A percentile compares a stretch with the other conserved stretches of the same genome.
Evolutionary conservation across 257 asterid genomes (phyloP).

Genomic region (Hygrophila difformis): DNA sequence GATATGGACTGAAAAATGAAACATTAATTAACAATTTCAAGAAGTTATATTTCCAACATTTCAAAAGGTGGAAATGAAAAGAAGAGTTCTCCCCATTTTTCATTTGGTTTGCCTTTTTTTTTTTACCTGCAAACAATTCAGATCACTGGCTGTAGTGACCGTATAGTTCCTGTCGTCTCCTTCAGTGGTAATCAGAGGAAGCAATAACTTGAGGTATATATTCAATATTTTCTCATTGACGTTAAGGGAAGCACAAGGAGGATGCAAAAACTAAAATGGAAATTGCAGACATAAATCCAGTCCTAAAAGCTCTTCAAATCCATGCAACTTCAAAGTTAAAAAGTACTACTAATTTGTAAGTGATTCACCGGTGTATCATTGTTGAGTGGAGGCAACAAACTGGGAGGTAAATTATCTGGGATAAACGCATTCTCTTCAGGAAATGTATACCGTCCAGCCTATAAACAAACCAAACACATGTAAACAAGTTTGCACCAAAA

Average conservation of each 20-base stretch:
- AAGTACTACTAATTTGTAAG: no score
- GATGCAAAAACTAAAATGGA: constrained; percentile 51
- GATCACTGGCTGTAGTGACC: constrained; percentile 49
- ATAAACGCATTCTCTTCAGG: constrained; percentile 75
- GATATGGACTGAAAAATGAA: constrained; percentile 51
- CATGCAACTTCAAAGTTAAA: no score
- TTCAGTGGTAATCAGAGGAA: constrained; percentile 44
- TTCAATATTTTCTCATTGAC: constrained; percentile 52
- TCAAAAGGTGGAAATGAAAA: background rate
- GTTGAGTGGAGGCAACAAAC: constrained; percentile 33
- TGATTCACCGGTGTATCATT: no score
- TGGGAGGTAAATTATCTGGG: constrained; percentile 37
- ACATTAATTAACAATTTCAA: background rate
- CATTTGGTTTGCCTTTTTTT: background rate
- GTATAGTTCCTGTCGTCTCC: constrained; percentile 49
- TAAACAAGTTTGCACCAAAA: background rate
- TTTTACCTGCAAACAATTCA: constrained; percentile 76
- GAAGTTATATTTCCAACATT: background rate
- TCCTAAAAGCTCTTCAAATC: no score
- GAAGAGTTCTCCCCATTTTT: background rate
- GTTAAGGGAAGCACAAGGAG: constrained; percentile 52
- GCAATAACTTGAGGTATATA: constrained; percentile 40
- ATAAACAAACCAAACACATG: background rate
- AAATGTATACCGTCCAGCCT: constrained; percentile 70
- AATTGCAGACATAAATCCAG: no score